A percentile compares a stretch with the other conserved stretches of the same genome.
Evolutionary conservation across 2,329 filamentous ascomycete species (phyloP).

Genomic region (Cladophialophora exuberans): DNA sequence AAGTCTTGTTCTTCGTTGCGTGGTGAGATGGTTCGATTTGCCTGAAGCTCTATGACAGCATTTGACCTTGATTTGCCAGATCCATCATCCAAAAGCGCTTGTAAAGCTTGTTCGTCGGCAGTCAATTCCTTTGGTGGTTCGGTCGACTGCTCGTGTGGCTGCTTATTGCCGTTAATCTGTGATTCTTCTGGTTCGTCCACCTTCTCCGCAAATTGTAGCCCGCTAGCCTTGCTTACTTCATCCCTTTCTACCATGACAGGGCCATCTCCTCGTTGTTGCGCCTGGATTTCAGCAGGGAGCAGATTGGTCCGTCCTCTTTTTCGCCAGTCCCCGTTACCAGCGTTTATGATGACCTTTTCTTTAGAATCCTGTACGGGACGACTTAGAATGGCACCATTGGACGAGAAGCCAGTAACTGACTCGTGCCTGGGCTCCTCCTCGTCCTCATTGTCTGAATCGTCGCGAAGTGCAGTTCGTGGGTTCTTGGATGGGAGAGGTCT

Average conservation of each 20-base stretch:
- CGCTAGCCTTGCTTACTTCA: slow-evolving; percentile 56
- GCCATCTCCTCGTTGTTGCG: slow-evolving; percentile 42
- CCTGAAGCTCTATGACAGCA: slow-evolving; percentile 55
- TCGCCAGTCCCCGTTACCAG: slow-evolving; percentile 56
- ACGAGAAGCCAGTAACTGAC: slow-evolving; percentile 55
- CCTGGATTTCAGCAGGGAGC: slow-evolving; percentile 60
- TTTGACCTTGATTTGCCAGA: slow-evolving; percentile 51
- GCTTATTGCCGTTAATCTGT: background rate
- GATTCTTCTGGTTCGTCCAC: slow-evolving; percentile 34
- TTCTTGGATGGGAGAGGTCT: slow-evolving; percentile 4
- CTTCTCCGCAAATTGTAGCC: slow-evolving; percentile 54
- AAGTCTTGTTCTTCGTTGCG: slow-evolving; percentile 63
- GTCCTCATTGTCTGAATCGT: slow-evolving; percentile 59
- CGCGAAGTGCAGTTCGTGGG: slow-evolving; percentile 17
- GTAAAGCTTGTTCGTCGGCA: slow-evolving; percentile 64
- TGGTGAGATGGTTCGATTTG: slow-evolving; percentile 30
- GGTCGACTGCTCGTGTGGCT: background rate
- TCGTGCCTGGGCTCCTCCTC: slow-evolving; percentile 44
- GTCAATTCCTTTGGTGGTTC: slow-evolving; percentile 29
- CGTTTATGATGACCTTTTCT: slow-evolving; percentile 65
- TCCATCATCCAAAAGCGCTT: slow-evolving; percentile 65
- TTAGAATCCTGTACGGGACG: slow-evolving; percentile 37
- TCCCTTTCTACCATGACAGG: slow-evolving; percentile 51
- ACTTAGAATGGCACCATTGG: slow-evolving; percentile 52
- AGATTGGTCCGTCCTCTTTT: slow-evolving; percentile 57